These are phyloP conservation scores for Seminavis robusta DNA, from an alignment of 108 stramenopile species.

Conservation along the genomic window DNA sequence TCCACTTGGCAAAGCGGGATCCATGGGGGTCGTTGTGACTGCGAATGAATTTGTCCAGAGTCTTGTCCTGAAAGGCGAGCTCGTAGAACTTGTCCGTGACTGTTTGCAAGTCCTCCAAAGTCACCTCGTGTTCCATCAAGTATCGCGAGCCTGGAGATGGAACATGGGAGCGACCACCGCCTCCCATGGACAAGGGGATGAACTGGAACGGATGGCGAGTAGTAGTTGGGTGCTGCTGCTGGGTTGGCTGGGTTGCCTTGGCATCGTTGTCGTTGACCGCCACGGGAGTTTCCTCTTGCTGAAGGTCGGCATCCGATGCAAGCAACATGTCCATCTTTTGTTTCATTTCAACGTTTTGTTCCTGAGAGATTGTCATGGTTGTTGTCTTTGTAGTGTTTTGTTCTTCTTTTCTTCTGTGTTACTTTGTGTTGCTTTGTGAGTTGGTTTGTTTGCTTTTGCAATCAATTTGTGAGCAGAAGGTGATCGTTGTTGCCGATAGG, in stretches of 20 bases:
- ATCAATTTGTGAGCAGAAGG: no score
- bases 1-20: slow-evolving; percentile 66
- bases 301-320: slow-evolving; percentile 1
- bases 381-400: background rate
- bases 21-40: slow-evolving; percentile 65
- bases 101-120: slow-evolving; percentile 31
- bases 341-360: background rate
- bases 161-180: slow-evolving; percentile 34
- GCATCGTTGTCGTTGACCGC: background rate
- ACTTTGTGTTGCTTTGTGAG: no score
- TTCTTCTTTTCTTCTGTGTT: no score
- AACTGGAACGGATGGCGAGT: slow-evolving; percentile 35
- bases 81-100: slow-evolving; percentile 58
- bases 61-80: slow-evolving; percentile 49
- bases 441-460: no score
- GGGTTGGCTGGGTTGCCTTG: background rate
- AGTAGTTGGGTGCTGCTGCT: no score
- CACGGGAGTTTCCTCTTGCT: background rate
- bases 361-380: background rate
- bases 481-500: no score
- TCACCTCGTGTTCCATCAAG: slow-evolving; percentile 47
- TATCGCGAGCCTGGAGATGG: slow-evolving; percentile 22
- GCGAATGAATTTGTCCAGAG: slow-evolving; percentile 64
- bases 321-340: background rate
- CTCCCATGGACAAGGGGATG: slow-evolving; percentile 44